A percentile compares a stretch with the other conserved stretches of the same genome.
Evolutionary conservation across 345 rosid species (phyloP).

Genomic region (Eucalyptus leucophloia): DNA sequence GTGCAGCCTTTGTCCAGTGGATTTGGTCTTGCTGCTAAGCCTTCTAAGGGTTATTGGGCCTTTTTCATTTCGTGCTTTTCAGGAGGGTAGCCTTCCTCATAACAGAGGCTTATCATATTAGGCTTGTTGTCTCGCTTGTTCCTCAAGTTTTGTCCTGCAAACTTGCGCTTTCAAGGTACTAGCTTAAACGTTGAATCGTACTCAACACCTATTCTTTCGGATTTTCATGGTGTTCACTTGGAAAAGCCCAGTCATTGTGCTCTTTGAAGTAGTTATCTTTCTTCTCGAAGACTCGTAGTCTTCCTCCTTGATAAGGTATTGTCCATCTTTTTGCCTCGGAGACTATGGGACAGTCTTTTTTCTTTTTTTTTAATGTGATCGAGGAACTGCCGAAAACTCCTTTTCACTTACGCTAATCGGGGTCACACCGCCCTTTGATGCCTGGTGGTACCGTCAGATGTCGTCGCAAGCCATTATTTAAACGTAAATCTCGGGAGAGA

Average conservation of each 20-base stretch:
- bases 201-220: background rate
- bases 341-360: no score
- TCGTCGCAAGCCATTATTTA: rapidly evolving
- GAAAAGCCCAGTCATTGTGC: background rate
- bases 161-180: background rate
- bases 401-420: no score
- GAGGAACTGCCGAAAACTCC: rapidly evolving
- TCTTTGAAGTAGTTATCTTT: background rate
- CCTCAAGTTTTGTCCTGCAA: background rate
- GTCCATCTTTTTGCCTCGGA: background rate
- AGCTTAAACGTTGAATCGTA: background rate
- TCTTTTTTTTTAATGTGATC: no score
- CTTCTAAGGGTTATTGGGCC: background rate
- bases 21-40: background rate
- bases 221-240: rapidly evolving
- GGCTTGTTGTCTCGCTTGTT: background rate
- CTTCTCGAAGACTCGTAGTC: background rate
- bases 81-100: background rate
- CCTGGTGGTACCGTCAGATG: rapidly evolving
- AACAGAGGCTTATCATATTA: background rate
- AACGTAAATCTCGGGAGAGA: rapidly evolving
- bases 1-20: background rate
- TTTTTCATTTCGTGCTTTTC: background rate
- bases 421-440: no score
- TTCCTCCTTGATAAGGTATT: background rate